Base-by-base conservation (phyloP, 805 yeast species). In the Suhomyces tanzawaensis region DNA sequence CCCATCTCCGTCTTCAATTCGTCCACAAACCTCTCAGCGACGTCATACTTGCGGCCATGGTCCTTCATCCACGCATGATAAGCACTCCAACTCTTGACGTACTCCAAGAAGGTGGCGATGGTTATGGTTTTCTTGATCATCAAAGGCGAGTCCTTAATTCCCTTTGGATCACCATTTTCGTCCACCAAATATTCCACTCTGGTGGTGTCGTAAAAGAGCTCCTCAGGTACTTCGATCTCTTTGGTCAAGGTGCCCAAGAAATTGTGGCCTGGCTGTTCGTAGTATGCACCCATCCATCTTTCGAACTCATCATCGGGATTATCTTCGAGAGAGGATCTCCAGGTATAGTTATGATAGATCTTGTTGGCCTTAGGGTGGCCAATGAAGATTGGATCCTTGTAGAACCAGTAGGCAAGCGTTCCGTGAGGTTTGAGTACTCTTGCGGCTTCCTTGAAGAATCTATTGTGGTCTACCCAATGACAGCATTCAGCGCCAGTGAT, bases 401-500 rank as follows among this genome's bases (percentile, higher is more conserved):
- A 89, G 3, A 85, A 84, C 84, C 91, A 88, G 23, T 32, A 40
- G 6, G 43, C 83, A 33, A 89, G 53, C 0, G 89, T 81, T 1
- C 93, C 95, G 15, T 70, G 67, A 1, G 76, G 71, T 36, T 72
- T 74, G 42, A 87, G 64, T 11, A 78, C 62, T 4, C 76, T 51
- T 15, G 64, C 59, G 2, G 76, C 68, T 42, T 76, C 78, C 4
- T 57, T 49, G 53, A 78, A 79, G 54, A 81, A 82, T 19, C 48
- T 46, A 0, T 65, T 62, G 41, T 76, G 81, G 39, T 82, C 71
- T 40, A 86, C 75, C 95, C 96, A 89, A 60, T 89, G 96, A n/a
- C 75, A 78, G 41, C 89, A 83, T 55, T 89, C 89, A 0, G 90
- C 95, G n/a, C 82, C 85, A 2, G 88, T 74, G 11, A 87, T 66